Evolutionary conservation across 257 asterid genomes (phyloP).

Genomic region (Solanum arcanum): DNA sequence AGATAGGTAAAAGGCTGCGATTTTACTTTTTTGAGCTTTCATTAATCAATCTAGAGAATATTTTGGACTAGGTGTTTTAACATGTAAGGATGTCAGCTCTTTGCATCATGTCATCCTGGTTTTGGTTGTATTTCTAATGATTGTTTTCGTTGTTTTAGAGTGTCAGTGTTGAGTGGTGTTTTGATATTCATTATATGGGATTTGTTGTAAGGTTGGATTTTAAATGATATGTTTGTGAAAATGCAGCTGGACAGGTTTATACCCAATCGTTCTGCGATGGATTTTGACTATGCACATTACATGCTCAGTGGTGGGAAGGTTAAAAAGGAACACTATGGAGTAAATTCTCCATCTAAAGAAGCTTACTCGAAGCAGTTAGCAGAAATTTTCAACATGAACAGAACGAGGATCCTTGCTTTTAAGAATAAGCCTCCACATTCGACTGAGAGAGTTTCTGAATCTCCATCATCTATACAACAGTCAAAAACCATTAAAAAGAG

Average conservation of each 20-base stretch:
- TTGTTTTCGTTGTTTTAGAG: background rate
- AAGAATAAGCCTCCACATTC: slow-evolving; percentile 76
- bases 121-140: background rate
- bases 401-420: slow-evolving; percentile 79
- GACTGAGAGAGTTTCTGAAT: slow-evolving; percentile 37
- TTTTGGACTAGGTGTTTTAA: background rate
- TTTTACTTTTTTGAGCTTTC: background rate
- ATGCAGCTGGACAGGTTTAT: slow-evolving; percentile 88
- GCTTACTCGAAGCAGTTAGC: slow-evolving; percentile 79
- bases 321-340: slow-evolving; percentile 73
- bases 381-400: slow-evolving; percentile 74
- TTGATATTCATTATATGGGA: background rate
- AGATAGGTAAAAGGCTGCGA: background rate
- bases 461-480: slow-evolving; percentile 34
- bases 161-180: background rate
- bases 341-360: slow-evolving; percentile 55
- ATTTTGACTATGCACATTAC: slow-evolving; percentile 73
- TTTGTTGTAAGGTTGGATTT: background rate
- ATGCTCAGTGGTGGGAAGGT: slow-evolving; percentile 68
- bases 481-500: slow-evolving; percentile 48
- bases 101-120: background rate
- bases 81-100: background rate
- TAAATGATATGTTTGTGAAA: background rate
- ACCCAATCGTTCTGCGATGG: slow-evolving; percentile 95
- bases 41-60: background rate